Evolutionary conservation across 768 basidiomycete genomes (phyloP).

Genomic region (Mycena haematopus): DNA sequence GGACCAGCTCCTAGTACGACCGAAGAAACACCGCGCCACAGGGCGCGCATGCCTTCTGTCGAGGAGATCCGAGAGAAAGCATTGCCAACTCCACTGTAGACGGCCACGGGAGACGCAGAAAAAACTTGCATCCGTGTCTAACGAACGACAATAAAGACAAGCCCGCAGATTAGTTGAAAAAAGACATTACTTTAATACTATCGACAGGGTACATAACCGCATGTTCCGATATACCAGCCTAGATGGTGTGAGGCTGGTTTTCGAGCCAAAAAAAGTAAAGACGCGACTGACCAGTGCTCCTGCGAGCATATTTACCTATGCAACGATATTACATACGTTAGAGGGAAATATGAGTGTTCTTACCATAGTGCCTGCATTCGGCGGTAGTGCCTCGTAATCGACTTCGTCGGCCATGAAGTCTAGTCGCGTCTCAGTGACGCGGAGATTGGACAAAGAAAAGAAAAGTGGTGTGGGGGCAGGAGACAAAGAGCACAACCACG

Average conservation of each 20-base stretch:
- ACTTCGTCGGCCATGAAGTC: conserved; percentile 27
- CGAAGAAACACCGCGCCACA: conserved; percentile 97
- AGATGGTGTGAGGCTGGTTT: conserved; percentile 22
- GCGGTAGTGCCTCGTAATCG: conserved; percentile 30
- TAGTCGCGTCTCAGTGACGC: conserved; percentile 16
- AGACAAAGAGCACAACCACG: not conserved
- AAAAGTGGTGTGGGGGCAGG: not conserved
- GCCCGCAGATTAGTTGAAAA: not conserved
- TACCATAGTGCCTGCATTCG: conserved; percentile 28
- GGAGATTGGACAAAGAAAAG: not conserved
- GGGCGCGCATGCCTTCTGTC: conserved; percentile 87
- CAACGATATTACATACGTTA: conserved; percentile 16
- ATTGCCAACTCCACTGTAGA: conserved; percentile 90
- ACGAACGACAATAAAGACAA: conserved; percentile 10
- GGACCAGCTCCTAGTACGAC: conserved; percentile 97
- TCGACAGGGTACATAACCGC: conserved; percentile 99
- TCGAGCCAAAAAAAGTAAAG: conserved; percentile 21
- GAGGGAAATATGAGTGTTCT: not conserved
- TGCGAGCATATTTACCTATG: conserved; percentile 94
- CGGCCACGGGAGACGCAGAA: conserved; percentile 80
- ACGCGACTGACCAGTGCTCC: conserved; percentile 83
- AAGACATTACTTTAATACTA: conserved; percentile 89
- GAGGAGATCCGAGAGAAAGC: conserved; percentile 92
- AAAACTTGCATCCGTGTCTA: conserved; percentile 99
- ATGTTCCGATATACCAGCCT: conserved; percentile 99